A percentile compares a stretch with the other conserved stretches of the same genome.
phyloP scores from a whole-genome alignment of 768 basidiomycete genomes.

The Lentinula sp. region DNA sequence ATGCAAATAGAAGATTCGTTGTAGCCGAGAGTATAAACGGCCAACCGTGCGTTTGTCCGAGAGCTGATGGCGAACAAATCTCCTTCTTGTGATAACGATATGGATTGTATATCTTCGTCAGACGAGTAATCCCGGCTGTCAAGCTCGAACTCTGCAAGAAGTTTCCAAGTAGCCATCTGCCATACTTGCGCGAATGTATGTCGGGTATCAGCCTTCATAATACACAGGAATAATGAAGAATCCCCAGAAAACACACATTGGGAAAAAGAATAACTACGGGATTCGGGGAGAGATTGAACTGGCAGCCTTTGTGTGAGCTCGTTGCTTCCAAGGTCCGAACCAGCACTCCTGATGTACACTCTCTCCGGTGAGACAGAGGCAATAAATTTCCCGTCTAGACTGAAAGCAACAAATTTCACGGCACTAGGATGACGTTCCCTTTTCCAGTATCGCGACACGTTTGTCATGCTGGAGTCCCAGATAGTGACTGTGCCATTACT shows the following conservation, averaged over 20 bases:
- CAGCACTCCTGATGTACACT: neutral
- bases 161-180: neutral
- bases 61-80: neutral
- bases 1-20: neutral
- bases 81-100: neutral
- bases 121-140: neutral
- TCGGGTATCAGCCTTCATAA: neutral
- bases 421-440: neutral
- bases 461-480: slow-evolving; percentile 1
- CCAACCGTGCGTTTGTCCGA: neutral
- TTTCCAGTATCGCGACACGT: neutral
- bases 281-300: neutral
- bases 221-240: neutral
- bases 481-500: neutral
- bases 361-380: slow-evolving; percentile 1
- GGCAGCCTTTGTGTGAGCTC: neutral
- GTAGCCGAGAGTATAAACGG: neutral
- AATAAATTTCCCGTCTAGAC: neutral
- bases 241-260: neutral
- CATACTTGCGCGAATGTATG: neutral
- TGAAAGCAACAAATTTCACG: neutral
- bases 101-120: neutral
- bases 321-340: neutral
- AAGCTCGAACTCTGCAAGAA: neutral
- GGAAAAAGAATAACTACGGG: neutral